phyloP scores from a whole-genome alignment of 441 rosid genomes.

The Populus tomentosa region DNA sequence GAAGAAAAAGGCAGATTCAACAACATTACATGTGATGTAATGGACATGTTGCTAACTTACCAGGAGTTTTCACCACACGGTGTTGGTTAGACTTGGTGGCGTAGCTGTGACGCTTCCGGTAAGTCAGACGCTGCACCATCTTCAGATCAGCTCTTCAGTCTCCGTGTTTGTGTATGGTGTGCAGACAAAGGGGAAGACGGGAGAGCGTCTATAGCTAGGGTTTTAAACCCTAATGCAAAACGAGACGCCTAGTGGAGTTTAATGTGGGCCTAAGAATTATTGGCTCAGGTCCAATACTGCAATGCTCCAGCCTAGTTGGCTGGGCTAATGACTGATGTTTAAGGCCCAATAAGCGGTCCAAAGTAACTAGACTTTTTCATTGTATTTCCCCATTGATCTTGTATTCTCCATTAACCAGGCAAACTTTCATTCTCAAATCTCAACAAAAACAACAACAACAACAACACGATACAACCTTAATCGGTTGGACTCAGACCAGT shows the following conservation, averaged over 20 bases:
- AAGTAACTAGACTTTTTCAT: too few species aligned
- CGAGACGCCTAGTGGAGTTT: not conserved
- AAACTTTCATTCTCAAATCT: too few species aligned
- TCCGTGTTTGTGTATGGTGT: not conserved
- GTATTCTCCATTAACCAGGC: too few species aligned
- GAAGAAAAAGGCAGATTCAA: not conserved
- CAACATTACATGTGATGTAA: not conserved
- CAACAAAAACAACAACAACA: too few species aligned
- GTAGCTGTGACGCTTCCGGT: conserved; percentile 56
- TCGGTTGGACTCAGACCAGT: too few species aligned
- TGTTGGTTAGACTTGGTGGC: conserved; percentile 67
- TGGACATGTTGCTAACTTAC: conserved; percentile 19
- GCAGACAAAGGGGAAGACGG: not conserved
- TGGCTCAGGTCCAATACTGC: not conserved
- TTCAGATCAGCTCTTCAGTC: not conserved
- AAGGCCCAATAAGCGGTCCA: not conserved
- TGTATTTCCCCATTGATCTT: too few species aligned
- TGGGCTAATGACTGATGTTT: not conserved
- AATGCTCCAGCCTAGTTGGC: not conserved
- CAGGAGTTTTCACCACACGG: conserved; percentile 59
- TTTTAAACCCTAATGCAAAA: not conserved
- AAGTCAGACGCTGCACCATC: conserved; percentile 64
- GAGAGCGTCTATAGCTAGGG: not conserved
- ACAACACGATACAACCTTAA: too few species aligned
- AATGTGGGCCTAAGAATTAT: not conserved